phyloP scores from a whole-genome alignment of 176 grass and related monocot genomes.

The Triticum timopheevii region DNA sequence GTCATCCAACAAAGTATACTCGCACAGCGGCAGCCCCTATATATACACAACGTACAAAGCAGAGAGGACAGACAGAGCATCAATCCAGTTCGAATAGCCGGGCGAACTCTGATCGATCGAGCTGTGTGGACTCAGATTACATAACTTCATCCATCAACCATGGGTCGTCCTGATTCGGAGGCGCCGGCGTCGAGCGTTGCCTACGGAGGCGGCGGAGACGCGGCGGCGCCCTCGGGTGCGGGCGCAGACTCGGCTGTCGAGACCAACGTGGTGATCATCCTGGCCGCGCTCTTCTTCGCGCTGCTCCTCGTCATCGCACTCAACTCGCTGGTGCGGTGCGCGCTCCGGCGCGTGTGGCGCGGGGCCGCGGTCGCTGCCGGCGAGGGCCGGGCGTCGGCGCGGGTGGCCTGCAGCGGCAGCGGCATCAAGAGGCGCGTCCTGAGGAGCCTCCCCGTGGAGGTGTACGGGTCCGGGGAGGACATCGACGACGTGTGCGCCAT shows the following conservation, averaged over 20 bases:
- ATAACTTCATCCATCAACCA: neutral
- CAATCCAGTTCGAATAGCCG: no score
- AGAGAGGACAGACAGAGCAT: neutral
- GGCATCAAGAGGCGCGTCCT: constrained; percentile 59
- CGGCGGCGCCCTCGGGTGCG: neutral
- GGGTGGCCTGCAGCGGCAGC: constrained; percentile 8
- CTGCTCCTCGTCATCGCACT: constrained; percentile 53
- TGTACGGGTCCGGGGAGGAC: constrained; percentile 28
- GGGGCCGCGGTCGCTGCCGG: neutral
- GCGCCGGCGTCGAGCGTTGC: neutral
- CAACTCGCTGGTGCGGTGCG: constrained; percentile 62
- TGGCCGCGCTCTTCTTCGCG: constrained; percentile 57
- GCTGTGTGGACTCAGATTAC: no score
- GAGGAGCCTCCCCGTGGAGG: constrained; percentile 59
- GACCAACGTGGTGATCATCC: constrained; percentile 74
- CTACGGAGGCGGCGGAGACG: neutral
- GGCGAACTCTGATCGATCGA: neutral
- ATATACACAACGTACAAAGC: neutral
- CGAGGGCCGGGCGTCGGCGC: neutral
- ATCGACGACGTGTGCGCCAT: constrained; percentile 61
- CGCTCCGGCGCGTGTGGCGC: constrained; percentile 30
- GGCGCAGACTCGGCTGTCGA: constrained; percentile 37
- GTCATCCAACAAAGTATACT: neutral
- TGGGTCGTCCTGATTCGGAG: neutral
- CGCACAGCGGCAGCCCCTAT: no score